These are phyloP conservation scores for Gnomoniopsis sp. DNA, from an alignment of 2,329 filamentous ascomycete species.

Conservation along the genomic window DNA sequence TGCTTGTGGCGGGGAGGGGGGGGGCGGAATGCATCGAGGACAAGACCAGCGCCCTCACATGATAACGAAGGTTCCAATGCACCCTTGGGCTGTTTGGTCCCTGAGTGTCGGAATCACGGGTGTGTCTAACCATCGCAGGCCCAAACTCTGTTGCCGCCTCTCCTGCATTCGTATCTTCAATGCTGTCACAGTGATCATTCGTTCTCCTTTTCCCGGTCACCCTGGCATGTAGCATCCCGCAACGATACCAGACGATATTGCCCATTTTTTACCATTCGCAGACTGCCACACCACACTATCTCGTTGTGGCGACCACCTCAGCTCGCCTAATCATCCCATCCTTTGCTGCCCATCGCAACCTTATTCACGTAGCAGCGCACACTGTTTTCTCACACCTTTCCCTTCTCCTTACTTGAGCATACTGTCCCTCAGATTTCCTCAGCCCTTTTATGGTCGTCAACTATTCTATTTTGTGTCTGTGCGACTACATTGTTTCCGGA, in stretches of 20 bases:
- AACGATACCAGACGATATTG: neutral
- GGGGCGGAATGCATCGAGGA: neutral
- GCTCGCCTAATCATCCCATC: constrained; percentile 1
- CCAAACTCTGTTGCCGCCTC: neutral
- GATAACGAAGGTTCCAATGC: neutral
- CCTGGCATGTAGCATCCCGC: neutral
- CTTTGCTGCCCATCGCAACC: neutral
- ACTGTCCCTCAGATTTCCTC: neutral
- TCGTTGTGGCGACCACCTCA: constrained; percentile 5
- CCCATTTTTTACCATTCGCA: neutral
- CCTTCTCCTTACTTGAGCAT: constrained; percentile 2
- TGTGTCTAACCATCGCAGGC: neutral
- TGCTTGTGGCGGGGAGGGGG: neutral
- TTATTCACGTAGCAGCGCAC: neutral
- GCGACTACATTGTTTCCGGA: neutral
- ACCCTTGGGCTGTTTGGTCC: neutral
- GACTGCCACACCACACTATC: constrained; percentile 2
- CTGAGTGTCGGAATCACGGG: neutral
- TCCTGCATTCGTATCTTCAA: neutral
- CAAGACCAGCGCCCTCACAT: neutral
- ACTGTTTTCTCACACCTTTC: constrained; percentile 2
- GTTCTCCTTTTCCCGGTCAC: neutral
- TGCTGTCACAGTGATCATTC: neutral
- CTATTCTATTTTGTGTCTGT: neutral
- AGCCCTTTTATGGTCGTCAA: constrained; percentile 5